Percentiles rank a stretch among this genome's conserved stretches.
Evolutionary conservation across 805 yeast species (phyloP).

Genomic region (Yueomyces sinensis): DNA sequence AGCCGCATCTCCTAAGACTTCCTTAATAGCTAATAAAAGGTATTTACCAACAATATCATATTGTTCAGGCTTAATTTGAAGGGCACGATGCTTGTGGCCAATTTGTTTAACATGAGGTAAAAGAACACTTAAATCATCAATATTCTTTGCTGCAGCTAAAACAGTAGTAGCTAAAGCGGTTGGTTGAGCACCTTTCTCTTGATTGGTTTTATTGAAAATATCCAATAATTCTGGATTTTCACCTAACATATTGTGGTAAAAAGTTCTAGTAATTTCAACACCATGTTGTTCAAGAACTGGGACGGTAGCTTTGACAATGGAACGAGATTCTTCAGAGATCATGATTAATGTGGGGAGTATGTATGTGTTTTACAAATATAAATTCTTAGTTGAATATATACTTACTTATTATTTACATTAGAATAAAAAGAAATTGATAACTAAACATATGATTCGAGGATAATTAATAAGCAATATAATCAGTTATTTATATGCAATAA

Average conservation of each 20-base stretch:
- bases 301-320: constrained; percentile 32
- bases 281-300: constrained; percentile 49
- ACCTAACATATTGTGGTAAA: constrained; percentile 43
- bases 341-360: too few species aligned
- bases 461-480: too few species aligned
- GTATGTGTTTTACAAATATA: not conserved
- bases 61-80: constrained; percentile 49
- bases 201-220: constrained; percentile 51
- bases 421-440: too few species aligned
- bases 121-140: constrained; percentile 44
- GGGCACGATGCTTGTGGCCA: constrained; percentile 52
- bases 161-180: constrained; percentile 50
- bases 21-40: constrained; percentile 39
- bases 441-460: too few species aligned
- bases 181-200: constrained; percentile 43
- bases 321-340: constrained; percentile 23
- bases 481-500: too few species aligned
- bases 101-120: constrained; percentile 42
- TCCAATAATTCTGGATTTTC: constrained; percentile 41
- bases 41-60: constrained; percentile 51
- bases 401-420: too few species aligned
- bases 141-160: constrained; percentile 46
- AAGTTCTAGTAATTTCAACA: constrained; percentile 35
- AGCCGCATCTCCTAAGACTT: constrained; percentile 48
- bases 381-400: not conserved